These are phyloP conservation scores for Schizothecium vesticola DNA, from an alignment of 495 filamentous ascomycete genomes.

Conservation along the genomic window DNA sequence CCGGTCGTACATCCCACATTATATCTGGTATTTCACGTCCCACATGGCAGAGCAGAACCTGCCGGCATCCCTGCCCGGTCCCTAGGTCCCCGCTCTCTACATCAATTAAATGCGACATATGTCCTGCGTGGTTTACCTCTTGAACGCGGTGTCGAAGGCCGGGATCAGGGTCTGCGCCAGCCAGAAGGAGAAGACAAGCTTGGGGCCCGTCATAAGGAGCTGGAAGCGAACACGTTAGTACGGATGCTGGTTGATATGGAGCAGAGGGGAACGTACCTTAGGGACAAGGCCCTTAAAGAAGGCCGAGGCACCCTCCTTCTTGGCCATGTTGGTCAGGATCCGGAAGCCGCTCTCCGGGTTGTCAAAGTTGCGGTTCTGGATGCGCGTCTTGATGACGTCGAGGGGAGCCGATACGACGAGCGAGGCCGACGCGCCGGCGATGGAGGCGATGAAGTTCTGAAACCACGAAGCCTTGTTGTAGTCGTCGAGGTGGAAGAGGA, in stretches of 20 bases:
- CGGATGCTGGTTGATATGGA: background rate
- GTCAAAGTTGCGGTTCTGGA: slow-evolving; percentile 99
- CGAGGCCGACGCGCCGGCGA: slow-evolving; percentile 87
- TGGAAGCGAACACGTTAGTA: slow-evolving; percentile 17
- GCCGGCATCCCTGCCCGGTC: background rate
- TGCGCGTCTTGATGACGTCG: slow-evolving; percentile 98
- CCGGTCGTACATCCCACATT: background rate
- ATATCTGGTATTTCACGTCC: background rate
- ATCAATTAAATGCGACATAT: background rate
- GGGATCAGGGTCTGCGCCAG: slow-evolving; percentile 88
- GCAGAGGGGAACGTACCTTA: slow-evolving; percentile 48
- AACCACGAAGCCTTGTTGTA: slow-evolving; percentile 93
- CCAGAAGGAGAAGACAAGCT: slow-evolving; percentile 99
- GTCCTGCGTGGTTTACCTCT: slow-evolving; percentile 2
- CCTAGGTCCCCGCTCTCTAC: background rate
- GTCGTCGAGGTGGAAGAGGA: slow-evolving; percentile 77
- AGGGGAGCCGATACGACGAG: slow-evolving; percentile 90
- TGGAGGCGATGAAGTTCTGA: slow-evolving; percentile 97
- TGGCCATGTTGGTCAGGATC: slow-evolving; percentile 82
- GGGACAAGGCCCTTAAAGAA: slow-evolving; percentile 99
- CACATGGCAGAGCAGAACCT: background rate
- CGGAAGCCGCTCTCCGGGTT: slow-evolving; percentile 90
- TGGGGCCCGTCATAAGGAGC: slow-evolving; percentile 96
- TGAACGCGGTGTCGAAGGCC: slow-evolving; percentile 42
- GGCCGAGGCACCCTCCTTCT: slow-evolving; percentile 72